Evolutionary conservation across 2,329 filamentous ascomycete genomes (phyloP).

Genomic region (Phoma sp.): DNA sequence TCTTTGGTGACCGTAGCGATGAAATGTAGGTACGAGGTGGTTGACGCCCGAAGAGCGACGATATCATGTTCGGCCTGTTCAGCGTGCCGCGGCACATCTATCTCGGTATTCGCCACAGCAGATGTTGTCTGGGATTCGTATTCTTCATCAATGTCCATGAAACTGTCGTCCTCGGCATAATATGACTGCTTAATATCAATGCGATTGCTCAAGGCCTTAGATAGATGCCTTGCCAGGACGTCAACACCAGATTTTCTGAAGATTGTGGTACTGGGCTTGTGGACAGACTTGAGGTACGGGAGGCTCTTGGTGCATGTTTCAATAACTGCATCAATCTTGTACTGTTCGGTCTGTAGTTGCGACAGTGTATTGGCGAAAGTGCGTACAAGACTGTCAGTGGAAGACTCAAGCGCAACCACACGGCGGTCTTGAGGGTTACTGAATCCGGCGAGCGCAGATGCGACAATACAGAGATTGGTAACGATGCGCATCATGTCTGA

Average conservation of each 20-base stretch:
- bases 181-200: slow-evolving; percentile 41
- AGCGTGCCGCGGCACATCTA: slow-evolving; percentile 56
- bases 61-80: slow-evolving; percentile 35
- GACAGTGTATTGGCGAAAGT: slow-evolving; percentile 45
- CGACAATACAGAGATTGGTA: slow-evolving; percentile 56
- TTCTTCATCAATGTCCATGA: slow-evolving; percentile 71
- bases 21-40: slow-evolving; percentile 36
- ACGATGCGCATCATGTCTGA: slow-evolving; percentile 58
- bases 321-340: slow-evolving; percentile 53
- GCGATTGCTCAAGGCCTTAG: slow-evolving; percentile 38
- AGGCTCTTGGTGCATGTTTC: slow-evolving; percentile 43
- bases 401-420: slow-evolving; percentile 27
- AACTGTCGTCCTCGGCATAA: slow-evolving; percentile 52
- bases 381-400: slow-evolving; percentile 31
- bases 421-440: slow-evolving; percentile 29
- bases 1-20: slow-evolving; percentile 28
- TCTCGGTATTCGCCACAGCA: slow-evolving; percentile 43
- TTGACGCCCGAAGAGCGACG: slow-evolving; percentile 38
- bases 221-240: slow-evolving; percentile 40
- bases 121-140: slow-evolving; percentile 67
- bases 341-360: slow-evolving; percentile 48
- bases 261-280: slow-evolving; percentile 15
- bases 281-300: slow-evolving; percentile 32
- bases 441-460: slow-evolving; percentile 38
- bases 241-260: slow-evolving; percentile 42